Conservation (phyloP, 768 basidiomycete genomes). For the Tylopilus rubrobrunneus region DNA sequence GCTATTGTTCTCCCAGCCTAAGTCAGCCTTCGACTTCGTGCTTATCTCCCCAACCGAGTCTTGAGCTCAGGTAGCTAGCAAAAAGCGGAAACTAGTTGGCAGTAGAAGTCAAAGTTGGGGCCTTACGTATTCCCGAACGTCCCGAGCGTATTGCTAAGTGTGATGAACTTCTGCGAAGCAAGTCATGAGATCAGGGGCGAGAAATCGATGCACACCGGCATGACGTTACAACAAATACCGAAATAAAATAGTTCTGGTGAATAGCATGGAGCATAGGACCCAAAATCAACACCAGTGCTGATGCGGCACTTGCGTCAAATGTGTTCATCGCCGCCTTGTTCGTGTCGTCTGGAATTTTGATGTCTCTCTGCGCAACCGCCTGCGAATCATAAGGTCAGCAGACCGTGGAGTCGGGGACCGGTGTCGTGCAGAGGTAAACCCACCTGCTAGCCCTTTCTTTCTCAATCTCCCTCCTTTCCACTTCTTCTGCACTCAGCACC, state of each 20-base stretch:
- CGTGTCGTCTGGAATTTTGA: slow-evolving; percentile 58
- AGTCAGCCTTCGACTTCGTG: slow-evolving; percentile 14
- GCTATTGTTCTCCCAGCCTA: neutral
- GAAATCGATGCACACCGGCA: slow-evolving; percentile 10
- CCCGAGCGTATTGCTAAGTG: neutral
- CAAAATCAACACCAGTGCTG: slow-evolving; percentile 4
- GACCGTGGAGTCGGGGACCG: neutral
- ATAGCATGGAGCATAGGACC: slow-evolving; percentile 3
- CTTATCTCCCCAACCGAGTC: slow-evolving; percentile 22
- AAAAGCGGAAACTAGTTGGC: slow-evolving; percentile 5
- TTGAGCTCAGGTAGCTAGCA: slow-evolving; percentile 6
- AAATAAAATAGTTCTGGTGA: slow-evolving; percentile 19
- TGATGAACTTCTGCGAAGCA: slow-evolving; percentile 6
- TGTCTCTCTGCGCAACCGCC: slow-evolving; percentile 61
- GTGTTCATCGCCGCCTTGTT: slow-evolving; percentile 35
- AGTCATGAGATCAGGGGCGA: slow-evolving; percentile 9
- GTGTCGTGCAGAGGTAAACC: slow-evolving; percentile 16
- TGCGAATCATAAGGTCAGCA: slow-evolving; percentile 22
- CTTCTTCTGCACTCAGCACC: slow-evolving; percentile 83
- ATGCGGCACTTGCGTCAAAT: neutral
- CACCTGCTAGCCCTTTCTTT: slow-evolving; percentile 75
- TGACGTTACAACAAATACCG: slow-evolving; percentile 22
- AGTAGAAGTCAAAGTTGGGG: slow-evolving; percentile 11
- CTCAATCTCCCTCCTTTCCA: slow-evolving; percentile 86
- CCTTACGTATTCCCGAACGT: slow-evolving; percentile 9